Base-by-base conservation (phyloP, 2,329 filamentous ascomycete genomes). In the Coniella vitis region DNA sequence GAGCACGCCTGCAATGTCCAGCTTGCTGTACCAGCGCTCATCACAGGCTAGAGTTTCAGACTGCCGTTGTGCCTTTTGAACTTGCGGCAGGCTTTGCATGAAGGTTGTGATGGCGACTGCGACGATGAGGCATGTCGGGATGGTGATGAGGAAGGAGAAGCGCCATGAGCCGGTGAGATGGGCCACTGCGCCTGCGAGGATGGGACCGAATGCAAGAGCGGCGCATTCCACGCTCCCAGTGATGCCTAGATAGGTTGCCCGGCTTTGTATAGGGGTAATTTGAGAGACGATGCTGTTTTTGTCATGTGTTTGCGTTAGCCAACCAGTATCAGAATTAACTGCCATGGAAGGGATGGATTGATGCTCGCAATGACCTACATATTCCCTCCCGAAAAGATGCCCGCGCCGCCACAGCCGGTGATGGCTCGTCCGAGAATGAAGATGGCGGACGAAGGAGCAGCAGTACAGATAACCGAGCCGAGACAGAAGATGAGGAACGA, bases 351-450 rank as follows among this genome's bases (percentile, higher is more conserved):
- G 14, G 19, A 9, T 19, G 13, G 22, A 16, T 21, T 21, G 36
- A 21, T 29, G 25, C 25, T 29, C 29, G 38, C n/a, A n/a, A 48
- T 5, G 17, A 35, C 16, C 17, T 45, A 34, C 35, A 44, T 49
- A 2, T 13, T 16, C 14, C 25, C 36, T 2, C 66, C 65, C 0
- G 63, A 63, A 7, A 64, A 55, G 21, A 55, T 49, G 13, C 52
- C 55, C 4, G 36, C 42, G 9, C 22, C 38, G 9, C 22, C 38
- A 16, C 10, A 8, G 12, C 38, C 38, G 4, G 22, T 40, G 22
- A 40, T 16, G 38, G 38, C 22, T 14, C 38, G 38, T n/a, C 38
- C 38, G 9, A 25, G 12, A 20, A 21, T 39, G 13, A 21, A 39
- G 20, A 39, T 20, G 14, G 14, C 10, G 10, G 38, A 39, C 19